These are phyloP conservation scores for Mayamaea pseudoterrestris DNA, from an alignment of 108 stramenopile genomes.

Conservation along the genomic window DNA sequence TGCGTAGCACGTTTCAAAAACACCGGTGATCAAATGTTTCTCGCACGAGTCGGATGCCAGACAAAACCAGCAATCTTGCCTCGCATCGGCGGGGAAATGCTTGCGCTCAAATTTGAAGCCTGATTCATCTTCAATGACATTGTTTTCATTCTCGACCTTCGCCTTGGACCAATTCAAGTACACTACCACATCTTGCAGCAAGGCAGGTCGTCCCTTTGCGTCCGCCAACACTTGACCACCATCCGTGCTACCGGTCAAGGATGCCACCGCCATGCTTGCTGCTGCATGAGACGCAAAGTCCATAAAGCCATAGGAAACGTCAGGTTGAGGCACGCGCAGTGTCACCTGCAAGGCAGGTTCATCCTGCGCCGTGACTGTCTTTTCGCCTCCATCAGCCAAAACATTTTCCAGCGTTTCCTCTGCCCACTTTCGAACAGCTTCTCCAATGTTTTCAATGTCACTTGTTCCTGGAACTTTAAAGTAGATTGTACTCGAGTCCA, in stretches of 20 bases:
- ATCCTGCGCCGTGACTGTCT: slow-evolving; percentile 53
- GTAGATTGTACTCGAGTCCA: slow-evolving; percentile 64
- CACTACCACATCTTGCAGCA: slow-evolving; percentile 1
- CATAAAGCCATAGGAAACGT: slow-evolving; percentile 61
- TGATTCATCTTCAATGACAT: slow-evolving; percentile 21
- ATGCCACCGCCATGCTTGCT: slow-evolving; percentile 66
- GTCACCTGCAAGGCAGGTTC: slow-evolving; percentile 74
- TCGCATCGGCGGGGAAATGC: slow-evolving; percentile 55
- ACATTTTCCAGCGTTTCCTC: slow-evolving; percentile 66
- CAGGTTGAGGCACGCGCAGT: slow-evolving; percentile 17
- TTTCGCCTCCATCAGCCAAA: slow-evolving; percentile 38
- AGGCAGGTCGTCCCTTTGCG: slow-evolving; percentile 6
- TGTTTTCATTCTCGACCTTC: slow-evolving; percentile 13
- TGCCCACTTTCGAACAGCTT: slow-evolving; percentile 32
- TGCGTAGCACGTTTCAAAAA: slow-evolving; percentile 57
- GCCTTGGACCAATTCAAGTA: slow-evolving; percentile 5
- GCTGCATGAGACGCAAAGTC: slow-evolving; percentile 83
- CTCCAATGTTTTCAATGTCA: slow-evolving; percentile 12
- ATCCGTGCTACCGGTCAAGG: slow-evolving; percentile 72
- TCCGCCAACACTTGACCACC: slow-evolving; percentile 33
- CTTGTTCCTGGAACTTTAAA: slow-evolving; percentile 39
- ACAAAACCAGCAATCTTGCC: slow-evolving; percentile 89
- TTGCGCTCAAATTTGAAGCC: slow-evolving; percentile 43
- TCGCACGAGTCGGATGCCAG: slow-evolving; percentile 77
- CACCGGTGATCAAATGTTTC: slow-evolving; percentile 73